Evolutionary conservation across 352 stramenopile species (phyloP).

Genomic region (Phytopythium oedochilum): DNA sequence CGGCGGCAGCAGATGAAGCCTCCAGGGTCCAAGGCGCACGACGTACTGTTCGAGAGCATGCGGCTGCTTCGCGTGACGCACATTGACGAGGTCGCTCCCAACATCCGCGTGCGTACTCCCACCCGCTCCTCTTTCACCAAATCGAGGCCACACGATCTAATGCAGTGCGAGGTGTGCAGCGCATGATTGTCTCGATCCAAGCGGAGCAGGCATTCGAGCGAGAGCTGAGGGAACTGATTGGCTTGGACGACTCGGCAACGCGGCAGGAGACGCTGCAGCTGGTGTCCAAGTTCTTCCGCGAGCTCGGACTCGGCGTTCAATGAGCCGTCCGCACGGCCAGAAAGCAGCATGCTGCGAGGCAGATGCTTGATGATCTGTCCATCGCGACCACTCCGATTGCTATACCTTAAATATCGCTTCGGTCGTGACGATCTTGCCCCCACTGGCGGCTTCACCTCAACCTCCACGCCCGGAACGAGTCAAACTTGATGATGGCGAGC

Average conservation of each 20-base stretch:
- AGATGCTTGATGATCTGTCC: not conserved
- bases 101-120: constrained; percentile 23
- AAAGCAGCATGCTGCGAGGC: not conserved
- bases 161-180: too few relatives aligned
- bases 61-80: constrained; percentile 27
- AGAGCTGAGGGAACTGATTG: constrained; percentile 26
- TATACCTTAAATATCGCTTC: not conserved
- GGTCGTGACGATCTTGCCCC: not conserved
- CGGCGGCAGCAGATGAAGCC: constrained; percentile 43
- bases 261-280: constrained; percentile 25
- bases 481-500: constrained; percentile 14
- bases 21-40: constrained; percentile 31
- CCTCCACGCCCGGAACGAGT: constrained; percentile 11
- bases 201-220: constrained; percentile 26
- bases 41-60: constrained; percentile 33
- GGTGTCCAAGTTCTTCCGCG: constrained; percentile 18
- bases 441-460: not conserved
- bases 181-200: constrained; percentile 28
- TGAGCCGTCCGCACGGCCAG: too few relatives aligned
- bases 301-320: constrained; percentile 13
- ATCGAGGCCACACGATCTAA: too few relatives aligned
- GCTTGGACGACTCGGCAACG: constrained; percentile 25
- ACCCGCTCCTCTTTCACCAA: too few relatives aligned
- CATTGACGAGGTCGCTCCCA: constrained; percentile 29
- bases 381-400: not conserved